These are phyloP conservation scores for Phalaenopsis equestris DNA, from an alignment of 106 monocot species.

Conservation along the genomic window DNA sequence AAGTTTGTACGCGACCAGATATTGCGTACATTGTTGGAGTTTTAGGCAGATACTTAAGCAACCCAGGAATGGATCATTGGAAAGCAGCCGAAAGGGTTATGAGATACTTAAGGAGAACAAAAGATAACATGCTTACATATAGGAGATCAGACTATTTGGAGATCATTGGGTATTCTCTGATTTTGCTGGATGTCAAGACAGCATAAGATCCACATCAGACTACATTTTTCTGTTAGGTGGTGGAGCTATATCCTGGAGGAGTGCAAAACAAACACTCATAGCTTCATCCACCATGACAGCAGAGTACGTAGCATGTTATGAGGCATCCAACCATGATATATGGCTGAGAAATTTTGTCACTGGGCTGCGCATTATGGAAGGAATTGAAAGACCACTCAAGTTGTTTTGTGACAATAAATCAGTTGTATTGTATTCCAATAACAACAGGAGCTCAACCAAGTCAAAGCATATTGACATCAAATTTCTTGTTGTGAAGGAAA, in stretches of 20 bases:
- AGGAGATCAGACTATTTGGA: neutral
- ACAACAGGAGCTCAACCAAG: neutral
- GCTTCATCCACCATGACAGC: constrained; percentile 2
- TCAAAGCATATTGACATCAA: constrained; percentile 5
- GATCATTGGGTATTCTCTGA: neutral
- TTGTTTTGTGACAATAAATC: neutral
- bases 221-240: neutral
- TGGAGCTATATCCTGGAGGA: constrained; percentile 2
- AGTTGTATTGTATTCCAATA: neutral
- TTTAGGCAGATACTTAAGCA: constrained; percentile 10
- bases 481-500: constrained; percentile 14
- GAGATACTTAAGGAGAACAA: constrained; percentile 1
- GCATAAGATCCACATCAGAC: neutral
- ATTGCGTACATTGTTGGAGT: neutral
- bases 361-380: neutral
- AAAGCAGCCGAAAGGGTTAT: constrained; percentile 6
- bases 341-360: neutral
- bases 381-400: neutral
- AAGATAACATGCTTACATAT: constrained; percentile 1
- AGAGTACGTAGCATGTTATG: constrained; percentile 13
- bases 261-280: neutral
- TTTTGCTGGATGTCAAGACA: constrained; percentile 1
- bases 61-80: constrained; percentile 7
- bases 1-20: neutral
- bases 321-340: neutral